A percentile compares a stretch with the other conserved stretches of the same genome.
phyloP scores from a whole-genome alignment of 2,329 filamentous ascomycete species.

The Scedosporium minutisporum region DNA sequence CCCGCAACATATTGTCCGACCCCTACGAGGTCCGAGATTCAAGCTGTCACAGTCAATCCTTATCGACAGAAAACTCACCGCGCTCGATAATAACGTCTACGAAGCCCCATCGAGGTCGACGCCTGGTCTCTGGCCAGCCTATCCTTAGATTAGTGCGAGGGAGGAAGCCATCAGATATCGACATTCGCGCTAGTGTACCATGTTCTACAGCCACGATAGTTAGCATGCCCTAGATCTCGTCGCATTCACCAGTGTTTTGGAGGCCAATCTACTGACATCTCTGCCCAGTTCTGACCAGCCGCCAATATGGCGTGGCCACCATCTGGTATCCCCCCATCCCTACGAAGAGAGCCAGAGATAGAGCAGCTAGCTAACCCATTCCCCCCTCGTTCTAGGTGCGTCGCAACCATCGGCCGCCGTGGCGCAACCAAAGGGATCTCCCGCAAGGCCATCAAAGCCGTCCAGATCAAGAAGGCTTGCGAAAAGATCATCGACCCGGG shows the following conservation, averaged over 20 bases:
- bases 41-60: too few relatives aligned
- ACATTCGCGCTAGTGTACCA: constrained; percentile 25
- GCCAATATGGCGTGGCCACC: constrained; percentile 85
- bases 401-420: constrained; percentile 69
- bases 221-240: constrained; percentile 23
- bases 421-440: constrained; percentile 66
- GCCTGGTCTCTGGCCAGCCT: background rate
- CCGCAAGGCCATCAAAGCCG: constrained; percentile 77
- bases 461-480: constrained; percentile 80
- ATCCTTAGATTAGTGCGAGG: background rate
- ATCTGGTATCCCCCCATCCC: constrained; percentile 60
- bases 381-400: constrained; percentile 51
- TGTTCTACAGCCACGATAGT: constrained; percentile 98
- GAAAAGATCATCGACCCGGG: constrained; percentile 73
- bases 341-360: background rate
- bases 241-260: background rate
- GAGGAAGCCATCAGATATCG: background rate
- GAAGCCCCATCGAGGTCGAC: too few relatives aligned
- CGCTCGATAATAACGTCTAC: too few relatives aligned
- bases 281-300: constrained; percentile 63
- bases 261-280: constrained; percentile 14
- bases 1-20: too few relatives aligned
- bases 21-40: too few relatives aligned
- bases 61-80: too few relatives aligned
- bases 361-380: constrained; percentile 6